Evolutionary conservation across 352 stramenopile species (phyloP).

Genomic region (Phytopythium mirpurense): DNA sequence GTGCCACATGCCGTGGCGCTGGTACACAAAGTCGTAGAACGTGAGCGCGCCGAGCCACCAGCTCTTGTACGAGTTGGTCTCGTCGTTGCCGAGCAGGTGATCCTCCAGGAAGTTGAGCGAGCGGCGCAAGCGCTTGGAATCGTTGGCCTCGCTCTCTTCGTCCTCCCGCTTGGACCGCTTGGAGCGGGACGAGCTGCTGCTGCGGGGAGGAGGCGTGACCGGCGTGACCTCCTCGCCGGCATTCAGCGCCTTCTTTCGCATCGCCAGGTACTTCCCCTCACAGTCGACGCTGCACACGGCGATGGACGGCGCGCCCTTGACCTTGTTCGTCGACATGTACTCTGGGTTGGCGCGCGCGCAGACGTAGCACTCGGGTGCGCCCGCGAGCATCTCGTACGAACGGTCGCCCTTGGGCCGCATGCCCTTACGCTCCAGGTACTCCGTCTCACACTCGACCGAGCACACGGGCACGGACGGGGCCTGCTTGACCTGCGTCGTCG

Average conservation of each 20-base stretch:
- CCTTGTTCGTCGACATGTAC: conserved; percentile 54
- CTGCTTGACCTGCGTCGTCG: conserved; percentile 49
- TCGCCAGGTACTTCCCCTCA: conserved; percentile 41
- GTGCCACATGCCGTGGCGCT: conserved; percentile 84
- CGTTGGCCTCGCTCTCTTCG: conserved; percentile 17
- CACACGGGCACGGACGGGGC: conserved; percentile 55
- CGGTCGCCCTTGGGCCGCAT: conserved; percentile 27
- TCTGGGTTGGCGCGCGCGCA: conserved; percentile 54
- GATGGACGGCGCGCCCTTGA: conserved; percentile 45
- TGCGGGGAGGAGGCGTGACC: conserved; percentile 4
- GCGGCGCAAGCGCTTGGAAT: conserved; percentile 35
- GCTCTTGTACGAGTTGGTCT: conserved; percentile 78
- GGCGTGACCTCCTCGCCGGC: conserved; percentile 4
- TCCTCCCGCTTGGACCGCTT: conserved; percentile 35
- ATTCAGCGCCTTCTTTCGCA: conserved; percentile 30
- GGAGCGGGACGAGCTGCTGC: conserved; percentile 14
- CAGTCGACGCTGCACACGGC: conserved; percentile 67
- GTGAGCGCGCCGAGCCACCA: conserved; percentile 80
- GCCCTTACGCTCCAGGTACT: conserved; percentile 51
- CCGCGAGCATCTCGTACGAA: conserved; percentile 2
- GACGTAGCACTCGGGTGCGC: conserved; percentile 44
- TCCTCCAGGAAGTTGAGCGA: conserved; percentile 73
- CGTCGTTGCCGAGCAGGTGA: conserved; percentile 61
- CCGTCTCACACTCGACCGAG: conserved; percentile 43
- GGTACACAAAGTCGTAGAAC: conserved; percentile 85